These are phyloP conservation scores for Hypomontagnella submonticulosa DNA, from an alignment of 495 filamentous ascomycete species.

Conservation along the genomic window DNA sequence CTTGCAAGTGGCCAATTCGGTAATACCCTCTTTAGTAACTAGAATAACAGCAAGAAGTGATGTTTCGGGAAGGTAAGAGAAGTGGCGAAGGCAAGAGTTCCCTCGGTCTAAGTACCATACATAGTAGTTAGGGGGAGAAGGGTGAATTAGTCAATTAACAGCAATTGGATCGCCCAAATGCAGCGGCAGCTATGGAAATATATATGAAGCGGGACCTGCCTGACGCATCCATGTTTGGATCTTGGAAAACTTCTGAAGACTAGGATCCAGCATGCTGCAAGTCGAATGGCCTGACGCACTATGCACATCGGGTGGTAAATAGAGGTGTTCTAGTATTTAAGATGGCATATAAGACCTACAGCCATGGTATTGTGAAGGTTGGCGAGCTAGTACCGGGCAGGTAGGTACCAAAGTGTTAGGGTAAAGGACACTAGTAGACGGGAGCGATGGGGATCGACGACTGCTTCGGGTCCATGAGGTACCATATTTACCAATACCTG, in stretches of 20 bases:
- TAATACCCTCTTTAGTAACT: not conserved
- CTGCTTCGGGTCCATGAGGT: slow-evolving; percentile 14
- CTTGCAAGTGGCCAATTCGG: too few species aligned
- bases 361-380: not conserved
- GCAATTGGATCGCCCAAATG: slow-evolving; percentile 2
- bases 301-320: slow-evolving; percentile 29
- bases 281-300: slow-evolving; percentile 31
- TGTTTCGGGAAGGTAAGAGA: not conserved
- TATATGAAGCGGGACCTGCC: slow-evolving; percentile 29
- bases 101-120: not conserved
- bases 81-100: not conserved
- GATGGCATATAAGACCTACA: slow-evolving; percentile 18
- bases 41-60: not conserved
- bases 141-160: slow-evolving; percentile 11
- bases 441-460: slow-evolving; percentile 22
- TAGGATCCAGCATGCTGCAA: slow-evolving; percentile 28
- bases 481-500: slow-evolving; percentile 10
- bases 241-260: slow-evolving; percentile 26
- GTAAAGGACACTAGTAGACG: slow-evolving; percentile 11
- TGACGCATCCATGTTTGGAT: slow-evolving; percentile 22
- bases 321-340: slow-evolving; percentile 16
- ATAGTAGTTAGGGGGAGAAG: not conserved
- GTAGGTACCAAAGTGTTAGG: slow-evolving; percentile 25
- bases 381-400: slow-evolving; percentile 33
- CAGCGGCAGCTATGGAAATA: slow-evolving; percentile 18